Evolutionary conservation across 257 asterid genomes (phyloP), one percentile per base, ranked within the genome.

Genomic region (Salvia hispanica): DNA sequence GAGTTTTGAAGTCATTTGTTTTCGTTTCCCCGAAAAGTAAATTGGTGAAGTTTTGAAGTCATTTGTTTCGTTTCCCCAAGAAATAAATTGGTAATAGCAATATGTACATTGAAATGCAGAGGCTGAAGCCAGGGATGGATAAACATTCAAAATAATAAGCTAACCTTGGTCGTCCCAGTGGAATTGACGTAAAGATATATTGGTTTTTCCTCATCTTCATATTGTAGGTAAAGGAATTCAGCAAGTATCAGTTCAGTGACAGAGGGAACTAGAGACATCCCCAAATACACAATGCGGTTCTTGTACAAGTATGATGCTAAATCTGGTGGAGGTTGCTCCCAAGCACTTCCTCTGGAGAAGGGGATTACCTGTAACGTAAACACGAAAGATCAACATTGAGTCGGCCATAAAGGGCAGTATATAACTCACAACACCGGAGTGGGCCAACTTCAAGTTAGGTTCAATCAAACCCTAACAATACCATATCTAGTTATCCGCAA

Each of bases 311-410:
- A 88, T 13, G 97, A 91, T 16, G 96, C 95, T 64, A 94, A 83
- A 85, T 94, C 99, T 66, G 99, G 97, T 7, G 99, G 97, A 78
- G 97, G 92, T 64, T 87, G 95, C 84, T 91, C 92, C 87, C 87
- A 85, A 53, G 92, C 96, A 70, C 83, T 88, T 74, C 97, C 96
- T 78, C 83, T 86, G 47, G 95, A 73, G 78, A 85, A 90, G 44
- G 97, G 99, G 75, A 91, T 94, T 44, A 91, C 99, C 99, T 94
- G 81, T 82, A 69, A 75, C 34, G 67, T 37, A 43, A 53, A 67
- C 15, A 69, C 31, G 47, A 31, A 4, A 37, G 28, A 66, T 44
- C 21, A 72, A 52, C 12, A 79, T 3, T 53, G 69, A 34, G 46
- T 67, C 50, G 65, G 67, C 48, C 15, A 36, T 25, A 6, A 39